A percentile compares a stretch with the other conserved stretches of the same genome.
These are phyloP conservation scores for Asterophora lycoperdoides DNA, from an alignment of 768 basidiomycete species.

Conservation along the genomic window DNA sequence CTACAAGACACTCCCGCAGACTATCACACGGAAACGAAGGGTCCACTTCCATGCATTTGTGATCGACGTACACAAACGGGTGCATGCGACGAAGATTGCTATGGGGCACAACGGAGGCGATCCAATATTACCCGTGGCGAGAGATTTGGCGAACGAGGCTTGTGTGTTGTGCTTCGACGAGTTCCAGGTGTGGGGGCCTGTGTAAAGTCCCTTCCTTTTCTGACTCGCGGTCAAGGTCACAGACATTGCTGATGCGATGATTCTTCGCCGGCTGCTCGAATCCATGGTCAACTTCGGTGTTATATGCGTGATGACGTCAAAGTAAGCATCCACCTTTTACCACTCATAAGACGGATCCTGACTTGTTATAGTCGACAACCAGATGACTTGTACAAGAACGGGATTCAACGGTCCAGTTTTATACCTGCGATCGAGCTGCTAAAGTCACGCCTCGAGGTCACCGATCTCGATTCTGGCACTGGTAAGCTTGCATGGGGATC, in stretches of 20 bases:
- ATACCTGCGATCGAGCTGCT: constrained; percentile 92
- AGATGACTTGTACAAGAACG: constrained; percentile 96
- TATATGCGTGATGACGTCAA: constrained; percentile 94
- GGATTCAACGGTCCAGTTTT: constrained; percentile 94
- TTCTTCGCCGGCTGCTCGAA: constrained; percentile 85
- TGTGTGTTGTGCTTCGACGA: constrained; percentile 94
- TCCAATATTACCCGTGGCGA: constrained; percentile 81
- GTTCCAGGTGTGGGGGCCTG: constrained; percentile 68
- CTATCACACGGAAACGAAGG: constrained; percentile 69
- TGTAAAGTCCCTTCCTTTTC: neutral
- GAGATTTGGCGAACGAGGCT: constrained; percentile 81
- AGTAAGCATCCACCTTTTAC: constrained; percentile 50
- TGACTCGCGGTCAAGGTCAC: constrained; percentile 57
- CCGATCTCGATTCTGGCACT: constrained; percentile 93
- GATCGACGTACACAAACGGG: constrained; percentile 95
- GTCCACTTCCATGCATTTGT: constrained; percentile 99
- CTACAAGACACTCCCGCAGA: constrained; percentile 72
- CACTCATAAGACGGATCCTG: neutral
- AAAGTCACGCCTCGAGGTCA: constrained; percentile 81
- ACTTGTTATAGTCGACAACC: constrained; percentile 76
- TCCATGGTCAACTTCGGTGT: constrained; percentile 84
- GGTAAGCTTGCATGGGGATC: constrained; percentile 41
- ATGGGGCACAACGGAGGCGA: constrained; percentile 71
- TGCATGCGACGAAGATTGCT: constrained; percentile 75
- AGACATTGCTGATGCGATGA: constrained; percentile 98